Percentiles rank a stretch among this genome's conserved stretches.
Conservation (phyloP, 2,329 filamentous ascomycete species). For the Tolypocladium capitatum region DNA sequence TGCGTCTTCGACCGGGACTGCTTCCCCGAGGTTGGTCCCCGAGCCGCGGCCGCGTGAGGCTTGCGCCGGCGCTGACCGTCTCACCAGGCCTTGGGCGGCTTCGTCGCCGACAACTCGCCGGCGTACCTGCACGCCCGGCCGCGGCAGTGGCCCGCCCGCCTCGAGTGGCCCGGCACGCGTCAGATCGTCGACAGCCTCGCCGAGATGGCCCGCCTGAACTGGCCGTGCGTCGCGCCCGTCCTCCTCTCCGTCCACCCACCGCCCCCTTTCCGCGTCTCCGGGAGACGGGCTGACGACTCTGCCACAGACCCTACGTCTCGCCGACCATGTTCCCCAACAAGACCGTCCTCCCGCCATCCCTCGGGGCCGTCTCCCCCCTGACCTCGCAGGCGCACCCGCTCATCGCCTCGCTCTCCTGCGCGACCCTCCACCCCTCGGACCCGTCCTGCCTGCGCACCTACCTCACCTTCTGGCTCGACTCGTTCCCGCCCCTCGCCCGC, state of each 20-base stretch:
- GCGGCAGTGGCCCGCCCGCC: constrained; percentile 46
- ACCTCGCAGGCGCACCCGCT: constrained; percentile 77
- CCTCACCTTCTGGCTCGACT: constrained; percentile 72
- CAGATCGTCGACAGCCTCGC: constrained; percentile 72
- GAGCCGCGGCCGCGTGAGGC: background rate
- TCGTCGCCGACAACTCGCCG: constrained; percentile 57
- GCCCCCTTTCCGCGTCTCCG: too few species aligned
- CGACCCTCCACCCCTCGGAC: constrained; percentile 73
- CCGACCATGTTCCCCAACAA: constrained; percentile 74
- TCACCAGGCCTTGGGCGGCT: constrained; percentile 20
- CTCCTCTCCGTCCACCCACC: too few species aligned
- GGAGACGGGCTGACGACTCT: constrained; percentile 1
- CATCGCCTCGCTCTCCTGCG: constrained; percentile 76
- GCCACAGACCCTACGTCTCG: constrained; percentile 59
- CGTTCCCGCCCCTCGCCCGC: constrained; percentile 66
- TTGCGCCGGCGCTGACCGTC: background rate
- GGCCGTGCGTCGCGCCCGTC: constrained; percentile 50
- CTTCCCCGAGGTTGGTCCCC: constrained; percentile 42
- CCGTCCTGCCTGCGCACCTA: constrained; percentile 82
- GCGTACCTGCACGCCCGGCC: constrained; percentile 69
- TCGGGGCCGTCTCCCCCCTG: constrained; percentile 61
- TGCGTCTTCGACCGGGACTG: constrained; percentile 66
- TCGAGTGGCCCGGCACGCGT: constrained; percentile 62
- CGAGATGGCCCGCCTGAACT: constrained; percentile 66
- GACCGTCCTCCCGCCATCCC: constrained; percentile 49